Conservation (phyloP, 2,329 filamentous ascomycete genomes). For the Colletotrichum orbiculare region DNA sequence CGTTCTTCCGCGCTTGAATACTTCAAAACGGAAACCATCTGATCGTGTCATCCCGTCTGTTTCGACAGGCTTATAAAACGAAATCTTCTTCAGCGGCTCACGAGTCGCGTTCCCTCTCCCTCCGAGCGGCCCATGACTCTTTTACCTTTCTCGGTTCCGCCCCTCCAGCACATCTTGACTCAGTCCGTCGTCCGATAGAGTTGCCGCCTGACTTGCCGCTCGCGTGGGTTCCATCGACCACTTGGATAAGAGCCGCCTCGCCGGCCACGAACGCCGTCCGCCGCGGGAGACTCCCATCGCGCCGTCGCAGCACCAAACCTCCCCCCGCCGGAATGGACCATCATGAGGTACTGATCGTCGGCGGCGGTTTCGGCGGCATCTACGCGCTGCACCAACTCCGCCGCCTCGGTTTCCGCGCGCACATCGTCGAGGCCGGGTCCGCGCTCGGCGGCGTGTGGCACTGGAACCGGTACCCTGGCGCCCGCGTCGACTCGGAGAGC, state of each 20-base stretch:
- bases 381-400: conserved; percentile 49
- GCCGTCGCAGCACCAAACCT: too few species aligned
- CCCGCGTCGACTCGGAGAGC: conserved; percentile 51
- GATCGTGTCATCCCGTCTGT: too few species aligned
- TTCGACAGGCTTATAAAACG: not conserved
- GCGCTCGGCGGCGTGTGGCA: conserved; percentile 57
- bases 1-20: too few species aligned
- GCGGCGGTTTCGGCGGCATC: conserved; percentile 42
- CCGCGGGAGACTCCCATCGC: not conserved
- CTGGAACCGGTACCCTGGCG: conserved; percentile 57
- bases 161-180: not conserved
- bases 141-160: too few species aligned
- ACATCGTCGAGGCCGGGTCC: conserved; percentile 50
- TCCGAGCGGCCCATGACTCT: conserved; percentile 10
- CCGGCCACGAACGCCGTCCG: not conserved
- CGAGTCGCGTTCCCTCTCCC: conserved; percentile 3
- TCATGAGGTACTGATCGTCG: conserved; percentile 40
- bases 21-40: too few species aligned
- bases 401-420: conserved; percentile 47
- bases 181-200: not conserved
- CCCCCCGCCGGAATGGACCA: conserved; percentile 8
- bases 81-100: too few species aligned
- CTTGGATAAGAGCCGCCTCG: not conserved
- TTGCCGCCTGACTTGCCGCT: conserved; percentile 9
- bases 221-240: conserved; percentile 21